These are phyloP conservation scores for Microcyclospora tardicrescens DNA, from an alignment of 2,329 filamentous ascomycete species.

Conservation along the genomic window DNA sequence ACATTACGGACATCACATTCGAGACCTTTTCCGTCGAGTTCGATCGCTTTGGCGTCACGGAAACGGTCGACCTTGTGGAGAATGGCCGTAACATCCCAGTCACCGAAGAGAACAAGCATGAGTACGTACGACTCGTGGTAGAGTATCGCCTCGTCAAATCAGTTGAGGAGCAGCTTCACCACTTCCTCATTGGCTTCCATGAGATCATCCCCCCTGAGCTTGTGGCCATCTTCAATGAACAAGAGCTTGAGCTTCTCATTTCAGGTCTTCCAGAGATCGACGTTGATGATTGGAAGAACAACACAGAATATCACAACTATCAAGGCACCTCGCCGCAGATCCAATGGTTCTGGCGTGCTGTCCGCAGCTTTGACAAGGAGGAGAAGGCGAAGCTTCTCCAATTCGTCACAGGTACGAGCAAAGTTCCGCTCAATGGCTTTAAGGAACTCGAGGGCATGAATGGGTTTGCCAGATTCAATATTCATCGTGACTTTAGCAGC, in stretches of 20 bases:
- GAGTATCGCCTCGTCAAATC: constrained; percentile 87
- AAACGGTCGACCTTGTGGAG: constrained; percentile 72
- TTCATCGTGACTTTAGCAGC: constrained; percentile 92
- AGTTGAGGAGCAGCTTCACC: constrained; percentile 84
- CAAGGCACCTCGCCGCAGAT: constrained; percentile 88
- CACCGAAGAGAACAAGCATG: constrained; percentile 96
- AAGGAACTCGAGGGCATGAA: constrained; percentile 99
- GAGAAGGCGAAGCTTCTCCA: constrained; percentile 94
- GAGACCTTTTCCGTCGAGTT: constrained; percentile 93
- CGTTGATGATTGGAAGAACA: constrained; percentile 97
- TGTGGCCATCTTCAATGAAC: constrained; percentile 95
- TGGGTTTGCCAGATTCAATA: constrained; percentile 94
- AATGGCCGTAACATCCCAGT: constrained; percentile 86
- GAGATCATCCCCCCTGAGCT: constrained; percentile 93
- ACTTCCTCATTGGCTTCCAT: constrained; percentile 78
- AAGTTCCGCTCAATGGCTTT: constrained; percentile 96
- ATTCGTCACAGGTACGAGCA: constrained; percentile 96
- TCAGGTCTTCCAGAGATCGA: constrained; percentile 96
- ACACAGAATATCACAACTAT: constrained; percentile 98
- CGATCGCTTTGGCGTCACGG: constrained; percentile 82
- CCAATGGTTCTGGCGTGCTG: constrained; percentile 98
- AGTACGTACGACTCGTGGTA: constrained; percentile 88
- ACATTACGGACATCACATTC: constrained; percentile 94
- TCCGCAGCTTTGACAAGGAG: constrained; percentile 96
- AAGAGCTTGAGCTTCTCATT: constrained; percentile 91